A percentile compares a stretch with the other conserved stretches of the same genome.
These are phyloP conservation scores for Dioscorea cayenensis DNA, from an alignment of 116 monocot genomes.

Conservation along the genomic window DNA sequence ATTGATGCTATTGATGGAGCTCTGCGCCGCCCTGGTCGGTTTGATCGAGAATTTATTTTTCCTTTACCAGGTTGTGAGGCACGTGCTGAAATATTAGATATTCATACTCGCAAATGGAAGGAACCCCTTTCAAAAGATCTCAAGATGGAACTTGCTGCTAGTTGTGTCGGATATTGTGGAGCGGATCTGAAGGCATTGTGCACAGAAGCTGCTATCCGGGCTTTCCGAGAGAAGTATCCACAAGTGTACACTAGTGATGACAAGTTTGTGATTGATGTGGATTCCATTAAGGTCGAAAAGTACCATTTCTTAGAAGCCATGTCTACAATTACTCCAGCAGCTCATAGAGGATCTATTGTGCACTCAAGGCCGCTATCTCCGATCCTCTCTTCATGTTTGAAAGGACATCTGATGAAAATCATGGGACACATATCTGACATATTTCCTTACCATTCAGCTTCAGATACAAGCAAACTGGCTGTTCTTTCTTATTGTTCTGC, in stretches of 20 bases:
- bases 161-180: constrained; percentile 98
- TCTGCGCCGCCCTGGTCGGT: constrained; percentile 90
- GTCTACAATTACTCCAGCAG: constrained; percentile 95
- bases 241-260: constrained; percentile 98
- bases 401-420: constrained; percentile 59
- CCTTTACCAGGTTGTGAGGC: constrained; percentile 92
- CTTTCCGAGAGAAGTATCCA: constrained; percentile 98
- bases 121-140: constrained; percentile 78
- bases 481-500: constrained; percentile 58
- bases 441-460: constrained; percentile 66
- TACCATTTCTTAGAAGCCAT: constrained; percentile 97
- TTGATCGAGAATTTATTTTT: constrained; percentile 96
- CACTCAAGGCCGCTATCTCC: constrained; percentile 91
- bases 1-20: constrained; percentile 99
- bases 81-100: constrained; percentile 88
- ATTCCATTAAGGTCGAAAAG: constrained; percentile 82
- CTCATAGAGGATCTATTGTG: constrained; percentile 86
- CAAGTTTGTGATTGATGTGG: constrained; percentile 97
- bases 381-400: constrained; percentile 71
- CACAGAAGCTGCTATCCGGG: constrained; percentile 96
- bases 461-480: constrained; percentile 49
- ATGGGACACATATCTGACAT: constrained; percentile 69
- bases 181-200: constrained; percentile 97
- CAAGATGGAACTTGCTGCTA: constrained; percentile 91
- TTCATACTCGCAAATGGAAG: constrained; percentile 98